Conservation (phyloP, 805 yeast species). For the Starmerella powellii region DNA sequence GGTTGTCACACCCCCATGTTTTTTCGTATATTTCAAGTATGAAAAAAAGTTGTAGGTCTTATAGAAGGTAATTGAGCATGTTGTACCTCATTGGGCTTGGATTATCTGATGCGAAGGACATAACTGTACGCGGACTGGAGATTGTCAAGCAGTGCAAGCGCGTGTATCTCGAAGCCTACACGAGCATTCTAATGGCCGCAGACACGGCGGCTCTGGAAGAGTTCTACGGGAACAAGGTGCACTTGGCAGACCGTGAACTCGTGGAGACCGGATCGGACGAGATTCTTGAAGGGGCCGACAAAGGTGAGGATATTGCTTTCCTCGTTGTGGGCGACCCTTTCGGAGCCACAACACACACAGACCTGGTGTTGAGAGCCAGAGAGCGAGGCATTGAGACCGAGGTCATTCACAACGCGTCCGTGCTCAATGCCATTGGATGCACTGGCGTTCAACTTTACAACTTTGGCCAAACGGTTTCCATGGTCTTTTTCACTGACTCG, state of each 20-base stretch:
- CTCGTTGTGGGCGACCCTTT: slow-evolving; percentile 95
- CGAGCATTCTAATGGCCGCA: slow-evolving; percentile 92
- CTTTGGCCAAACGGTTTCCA: slow-evolving; percentile 93
- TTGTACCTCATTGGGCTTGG: slow-evolving; percentile 86
- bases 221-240: slow-evolving; percentile 74
- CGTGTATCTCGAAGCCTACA: slow-evolving; percentile 91
- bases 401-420: slow-evolving; percentile 86
- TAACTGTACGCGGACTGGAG: slow-evolving; percentile 88
- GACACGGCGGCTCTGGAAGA: slow-evolving; percentile 58
- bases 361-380: slow-evolving; percentile 80
- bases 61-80: slow-evolving; percentile 43
- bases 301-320: slow-evolving; percentile 76
- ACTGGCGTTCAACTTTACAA: slow-evolving; percentile 91
- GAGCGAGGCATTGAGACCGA: slow-evolving; percentile 69
- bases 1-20: no score
- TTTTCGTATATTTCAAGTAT: no score
- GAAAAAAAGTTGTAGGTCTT: no score
- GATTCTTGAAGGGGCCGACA: slow-evolving; percentile 58
- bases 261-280: slow-evolving; percentile 83
- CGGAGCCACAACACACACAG: slow-evolving; percentile 98
- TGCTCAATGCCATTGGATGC: slow-evolving; percentile 97
- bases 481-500: slow-evolving; percentile 85
- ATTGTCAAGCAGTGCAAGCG: slow-evolving; percentile 71
- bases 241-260: slow-evolving; percentile 85
- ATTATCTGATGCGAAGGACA: slow-evolving; percentile 74